Evolutionary conservation across 352 stramenopile species (phyloP), one percentile per base, ranked within the genome.

Genomic region (Phytopythium boreale): DNA sequence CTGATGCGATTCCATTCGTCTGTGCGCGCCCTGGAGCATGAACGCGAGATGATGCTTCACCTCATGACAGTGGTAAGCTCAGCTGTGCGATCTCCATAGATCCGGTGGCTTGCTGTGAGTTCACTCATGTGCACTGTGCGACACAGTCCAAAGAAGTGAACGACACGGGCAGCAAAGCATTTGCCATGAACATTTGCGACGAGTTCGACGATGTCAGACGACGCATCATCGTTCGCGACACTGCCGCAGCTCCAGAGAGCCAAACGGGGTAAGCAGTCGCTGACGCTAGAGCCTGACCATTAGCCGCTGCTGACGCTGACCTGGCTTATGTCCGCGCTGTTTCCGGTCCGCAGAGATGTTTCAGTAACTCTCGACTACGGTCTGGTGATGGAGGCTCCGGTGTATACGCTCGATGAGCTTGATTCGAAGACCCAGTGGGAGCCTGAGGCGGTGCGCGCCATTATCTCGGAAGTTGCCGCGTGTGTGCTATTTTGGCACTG

Each of bases 1-100:
- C 67, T 83, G 49, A 76, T 89, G 47, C 77, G 76, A 26, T 91
- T 89, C 39, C 87, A 87, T 51, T 89, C 82, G 11, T 80, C 64
- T 6, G 51, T 49, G 0, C 1, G 20, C 8, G 66, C 68, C 0
- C 63, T 78, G 12, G 61, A 77, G 10, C 77, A 89, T 37, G 78
- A 87, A 26, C 71, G 75, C 15, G 65, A 70, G 1, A 62, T 86
- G 43, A 56, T 88, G 19, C 50, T 74, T 34, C 72, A 71, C 7
- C 63, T 90, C 4, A 76, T 75, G 37, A 61, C 67, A 56, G 69
- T 71, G 55, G 80, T 89, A 67, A 36, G 72, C 71, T 24, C 43
- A 20, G 20, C 5, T 39, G 26, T 19, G 12, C 12, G 24, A 12
- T 19, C 22, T 4, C 2, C 11, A 5, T 20, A 17, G 22, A n/a